Evolutionary conservation across 108 stramenopile species (phyloP), one percentile per base, ranked within the genome.

Genomic region (Pseudonitzschia pungens): DNA sequence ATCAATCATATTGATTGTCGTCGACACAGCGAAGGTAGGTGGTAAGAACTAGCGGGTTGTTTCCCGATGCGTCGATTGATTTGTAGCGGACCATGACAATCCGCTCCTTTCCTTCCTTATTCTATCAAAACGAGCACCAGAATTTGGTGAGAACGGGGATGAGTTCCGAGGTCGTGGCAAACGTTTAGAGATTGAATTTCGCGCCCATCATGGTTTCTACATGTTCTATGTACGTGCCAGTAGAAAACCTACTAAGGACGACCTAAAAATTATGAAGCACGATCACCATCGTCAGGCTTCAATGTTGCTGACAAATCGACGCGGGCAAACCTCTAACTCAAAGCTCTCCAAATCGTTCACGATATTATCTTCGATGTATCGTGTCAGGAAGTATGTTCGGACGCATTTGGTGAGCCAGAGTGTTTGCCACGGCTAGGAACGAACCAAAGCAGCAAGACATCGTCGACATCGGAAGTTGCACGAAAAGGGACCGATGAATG

Each of bases 391-490:
- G n/a, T 54, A 21, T 14, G 15, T 54, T 21, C 0, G n/a, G 7
- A 40, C 0, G 12, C 12, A 62, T 40, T 62, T 40, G 32, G 32
- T 14, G 0, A 18, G n/a, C n/a, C 33, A 28, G 14, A 32, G 16
- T 62, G 8, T 62, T 33, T 62, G n/a, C 60, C 60, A 62, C 40
- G 32, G 1, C 3, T 15, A 62, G 32, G 16, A 28, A 40, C 32
- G 60, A 15, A 33, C n/a, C 26, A 8, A 29, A 62, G 60, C 12
- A 22, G 54, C 21, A 26, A 55, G 54, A 55, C 54, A 55, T 55
- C 54, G 21, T 55, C 54, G 21, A 55, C 54, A 62, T 40, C 33
- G 60, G 60, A 62, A 62, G 60, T 24, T 33, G 20, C 33, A 18
- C 20, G 60, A n/a, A 24, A 33, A 62, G 8, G 29, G 32, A 16